Base-by-base conservation (phyloP, 164 flowering plant species). In the Chloranthus sessilifolius region DNA sequence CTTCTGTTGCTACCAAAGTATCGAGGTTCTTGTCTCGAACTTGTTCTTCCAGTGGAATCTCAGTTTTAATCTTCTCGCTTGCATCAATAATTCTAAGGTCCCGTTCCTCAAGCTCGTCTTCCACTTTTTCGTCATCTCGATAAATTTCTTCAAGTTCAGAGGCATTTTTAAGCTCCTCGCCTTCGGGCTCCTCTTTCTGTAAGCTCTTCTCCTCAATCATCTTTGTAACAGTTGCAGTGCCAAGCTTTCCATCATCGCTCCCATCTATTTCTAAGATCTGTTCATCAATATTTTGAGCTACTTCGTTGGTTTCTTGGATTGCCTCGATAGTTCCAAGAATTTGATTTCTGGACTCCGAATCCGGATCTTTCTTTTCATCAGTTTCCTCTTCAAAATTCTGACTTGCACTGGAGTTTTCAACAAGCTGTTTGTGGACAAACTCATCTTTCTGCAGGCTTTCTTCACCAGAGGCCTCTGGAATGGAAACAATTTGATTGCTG, bases 141-240 rank as follows among this genome's bases (percentile, higher is more conserved):
- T 17, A 12, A 12, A 7, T 14, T 3, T n/a, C 29, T 25, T 7
- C 48, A 44, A 44, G 9, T n/a, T 4, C 48, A n/a, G 48, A 23
- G 31, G 17, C 25, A 15, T 44, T 17, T 26, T 44, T 21, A 7
- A n/a, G 31, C 48, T 44, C 26, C 17, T 44, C 31, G 16, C n/a
- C 31, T 44, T 44, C 31, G 24, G 26, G 15, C 26, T 44, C 48
- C 24, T 9, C 48, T 26, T 24, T 44, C 29, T 42, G 46, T 42
- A 23, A 42, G 46, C 31, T 20, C 26, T 28, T 25, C 48, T 25
- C 48, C 26, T 26, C 31, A 5, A 12, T 26, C 26, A 15, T 30
- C 6, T 5, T 42, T 22, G 46, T 12, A 42, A 42, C 27, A 42
- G 4, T 8, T 42, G 4, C 27, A 21, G 46, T 15, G 5, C 23